Evolutionary conservation across 2,329 filamentous ascomycete species (phyloP), one percentile per base, ranked within the genome.

Genomic region (Plenodomus tracheiphilus): DNA sequence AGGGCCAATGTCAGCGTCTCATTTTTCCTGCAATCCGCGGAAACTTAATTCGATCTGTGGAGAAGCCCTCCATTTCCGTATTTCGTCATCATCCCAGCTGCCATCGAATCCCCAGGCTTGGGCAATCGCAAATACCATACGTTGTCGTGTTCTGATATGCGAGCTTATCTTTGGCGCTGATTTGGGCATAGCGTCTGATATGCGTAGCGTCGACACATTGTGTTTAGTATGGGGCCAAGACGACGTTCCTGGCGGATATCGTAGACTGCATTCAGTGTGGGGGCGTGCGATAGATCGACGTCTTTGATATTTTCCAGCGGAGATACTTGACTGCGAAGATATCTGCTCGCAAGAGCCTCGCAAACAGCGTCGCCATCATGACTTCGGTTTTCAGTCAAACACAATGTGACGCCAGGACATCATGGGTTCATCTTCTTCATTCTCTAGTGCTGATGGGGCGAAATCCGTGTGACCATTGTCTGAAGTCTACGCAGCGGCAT

Each of bases 151-250:
- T 54, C 39, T 43, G 46, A 49, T 61, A 67, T 68, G 66, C 66
- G 58, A 57, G 60, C 68, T 71, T 71, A 71, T 71, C 68, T 70
- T 55, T 61, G 25, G 41, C 40, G 34, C 56, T 43, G 45, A 45
- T 65, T 56, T 42, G 41, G 56, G 62, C 18, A 43, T 68, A 66
- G 66, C 52, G 61, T 44, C 28, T 28, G 37, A 56, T 51, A 51
- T 55, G 49, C 46, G 46, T 19, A 56, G 39, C 37, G 37, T 38
- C 21, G 41, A 40, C 47, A 37, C 28, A 32, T 32, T 8, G 6
- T 32, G 42, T 48, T 28, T 40, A 19, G 30, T 32, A 48, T 51
- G 43, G 34, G 16, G 43, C 48, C 48, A 52, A 54, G 35, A n/a
- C 20, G 18, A 21, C 37, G 51, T 57, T 57, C 49, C 50, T 61